A percentile compares a stretch with the other conserved stretches of the same genome.
Conservation (phyloP, 2,329 filamentous ascomycete species). For the Exutisphaerella laricina region DNA sequence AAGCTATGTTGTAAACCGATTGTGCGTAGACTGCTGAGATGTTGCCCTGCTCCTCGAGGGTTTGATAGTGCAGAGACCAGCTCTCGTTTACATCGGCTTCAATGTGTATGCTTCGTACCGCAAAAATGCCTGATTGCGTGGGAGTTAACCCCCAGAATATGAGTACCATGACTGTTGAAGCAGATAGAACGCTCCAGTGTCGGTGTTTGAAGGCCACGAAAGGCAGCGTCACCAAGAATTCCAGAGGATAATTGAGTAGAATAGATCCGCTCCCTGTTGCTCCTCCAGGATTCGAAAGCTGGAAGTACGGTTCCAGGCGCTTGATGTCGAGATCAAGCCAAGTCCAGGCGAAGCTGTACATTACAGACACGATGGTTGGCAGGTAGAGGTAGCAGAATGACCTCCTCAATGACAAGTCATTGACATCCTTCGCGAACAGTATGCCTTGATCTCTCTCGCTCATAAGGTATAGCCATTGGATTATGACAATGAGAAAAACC, state of each 20-base stretch:
- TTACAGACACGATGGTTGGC: conserved; percentile 50
- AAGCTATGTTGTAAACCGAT: conserved; percentile 43
- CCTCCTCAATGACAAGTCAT: conserved; percentile 34
- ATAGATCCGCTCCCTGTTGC: conserved; percentile 44
- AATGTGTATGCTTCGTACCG: conserved; percentile 20
- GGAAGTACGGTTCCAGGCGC: conserved; percentile 56
- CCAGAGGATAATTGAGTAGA: conserved; percentile 51
- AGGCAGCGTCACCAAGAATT: conserved; percentile 43
- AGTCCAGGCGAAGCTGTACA: conserved; percentile 53
- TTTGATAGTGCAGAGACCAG: conserved; percentile 24
- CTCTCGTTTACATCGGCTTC: not conserved
- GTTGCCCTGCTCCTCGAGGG: conserved; percentile 29
- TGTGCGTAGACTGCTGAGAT: conserved; percentile 40
- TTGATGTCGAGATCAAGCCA: conserved; percentile 58
- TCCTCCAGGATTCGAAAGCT: conserved; percentile 47
- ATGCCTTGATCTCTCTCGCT: conserved; percentile 42
- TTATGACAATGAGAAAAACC: conserved; percentile 36
- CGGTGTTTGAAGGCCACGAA: conserved; percentile 35
- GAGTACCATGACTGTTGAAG: conserved; percentile 45
- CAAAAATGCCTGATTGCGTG: conserved; percentile 51
- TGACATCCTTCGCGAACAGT: conserved; percentile 34
- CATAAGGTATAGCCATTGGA: conserved; percentile 43
- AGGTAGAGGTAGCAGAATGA: conserved; percentile 47
- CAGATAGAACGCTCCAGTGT: conserved; percentile 50
- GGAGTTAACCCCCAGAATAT: conserved; percentile 54